phyloP scores from a whole-genome alignment of 805 yeast genomes.

The Monosporozyma servazzii region DNA sequence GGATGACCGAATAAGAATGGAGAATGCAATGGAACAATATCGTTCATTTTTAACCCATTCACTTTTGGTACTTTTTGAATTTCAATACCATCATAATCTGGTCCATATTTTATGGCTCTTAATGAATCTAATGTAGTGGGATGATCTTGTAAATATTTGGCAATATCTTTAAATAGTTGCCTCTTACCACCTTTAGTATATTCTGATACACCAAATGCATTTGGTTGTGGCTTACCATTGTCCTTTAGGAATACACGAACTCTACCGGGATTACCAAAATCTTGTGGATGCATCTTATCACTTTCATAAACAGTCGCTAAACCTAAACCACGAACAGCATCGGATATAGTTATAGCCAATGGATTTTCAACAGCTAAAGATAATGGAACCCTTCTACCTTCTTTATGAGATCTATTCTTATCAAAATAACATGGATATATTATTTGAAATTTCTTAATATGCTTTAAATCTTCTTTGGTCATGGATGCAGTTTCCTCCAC shows the following conservation, averaged over 20 bases:
- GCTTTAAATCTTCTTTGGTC: slow-evolving; percentile 49
- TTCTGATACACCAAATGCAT: slow-evolving; percentile 11
- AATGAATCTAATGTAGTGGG: slow-evolving; percentile 64
- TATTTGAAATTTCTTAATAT: slow-evolving; percentile 60
- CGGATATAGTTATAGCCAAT: slow-evolving; percentile 69
- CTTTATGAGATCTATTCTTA: slow-evolving; percentile 55
- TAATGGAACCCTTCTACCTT: slow-evolving; percentile 74
- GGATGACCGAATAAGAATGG: slow-evolving; percentile 77
- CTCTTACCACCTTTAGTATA: slow-evolving; percentile 43
- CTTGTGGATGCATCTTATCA: slow-evolving; percentile 89
- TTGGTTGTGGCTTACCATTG: slow-evolving; percentile 33
- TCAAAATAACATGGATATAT: slow-evolving; percentile 93
- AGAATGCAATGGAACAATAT: slow-evolving; percentile 81
- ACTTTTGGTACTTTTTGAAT: slow-evolving; percentile 64
- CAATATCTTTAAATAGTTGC: slow-evolving; percentile 50
- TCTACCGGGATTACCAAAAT: slow-evolving; percentile 96
- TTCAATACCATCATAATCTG: slow-evolving; percentile 47
- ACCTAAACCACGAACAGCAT: slow-evolving; percentile 44
- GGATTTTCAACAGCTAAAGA: slow-evolving; percentile 79
- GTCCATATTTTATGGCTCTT: slow-evolving; percentile 55
- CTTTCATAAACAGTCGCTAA: slow-evolving; percentile 49
- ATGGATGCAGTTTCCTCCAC: slow-evolving; percentile 27
- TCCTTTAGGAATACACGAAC: slow-evolving; percentile 65
- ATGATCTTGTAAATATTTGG: slow-evolving; percentile 50
- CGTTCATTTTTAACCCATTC: slow-evolving; percentile 79